These are phyloP conservation scores for Paecilomyces dactylethromorphus DNA, from an alignment of 2,329 filamentous ascomycete species.

Conservation along the genomic window DNA sequence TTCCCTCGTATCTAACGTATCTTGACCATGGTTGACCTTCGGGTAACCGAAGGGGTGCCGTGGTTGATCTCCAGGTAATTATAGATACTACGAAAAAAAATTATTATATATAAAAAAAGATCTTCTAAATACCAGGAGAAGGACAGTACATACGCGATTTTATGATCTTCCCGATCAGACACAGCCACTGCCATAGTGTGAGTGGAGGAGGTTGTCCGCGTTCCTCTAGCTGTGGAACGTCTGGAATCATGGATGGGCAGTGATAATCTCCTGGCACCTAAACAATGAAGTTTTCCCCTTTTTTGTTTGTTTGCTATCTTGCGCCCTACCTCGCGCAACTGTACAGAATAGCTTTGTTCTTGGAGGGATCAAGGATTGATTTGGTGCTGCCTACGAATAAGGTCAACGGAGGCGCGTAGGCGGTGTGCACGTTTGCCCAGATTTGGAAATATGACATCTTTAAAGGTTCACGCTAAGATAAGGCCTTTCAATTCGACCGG, in stretches of 20 bases:
- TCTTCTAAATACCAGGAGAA: background rate
- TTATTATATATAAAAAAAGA: background rate
- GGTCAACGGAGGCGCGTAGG: background rate
- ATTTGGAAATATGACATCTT: background rate
- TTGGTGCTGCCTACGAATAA: background rate
- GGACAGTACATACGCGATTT: slow-evolving; percentile 1
- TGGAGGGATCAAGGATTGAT: background rate
- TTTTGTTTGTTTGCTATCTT: too few species aligned
- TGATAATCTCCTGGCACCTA: background rate
- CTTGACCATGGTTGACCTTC: background rate
- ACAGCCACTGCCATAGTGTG: slow-evolving; percentile 2
- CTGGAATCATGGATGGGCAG: background rate
- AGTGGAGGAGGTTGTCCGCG: background rate
- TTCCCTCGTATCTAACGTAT: slow-evolving; percentile 3
- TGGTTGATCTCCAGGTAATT: background rate
- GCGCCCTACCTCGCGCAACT: background rate
- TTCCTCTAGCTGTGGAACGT: background rate
- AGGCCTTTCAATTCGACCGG: background rate
- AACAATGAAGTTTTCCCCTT: background rate
- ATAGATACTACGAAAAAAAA: background rate
- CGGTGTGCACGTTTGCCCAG: background rate
- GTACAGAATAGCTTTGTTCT: background rate
- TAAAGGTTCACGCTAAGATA: background rate
- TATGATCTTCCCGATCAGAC: slow-evolving; percentile 3
- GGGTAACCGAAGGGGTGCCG: background rate